Evolutionary conservation across 345 rosid species (phyloP).

Genomic region (Eucalyptus virginea): DNA sequence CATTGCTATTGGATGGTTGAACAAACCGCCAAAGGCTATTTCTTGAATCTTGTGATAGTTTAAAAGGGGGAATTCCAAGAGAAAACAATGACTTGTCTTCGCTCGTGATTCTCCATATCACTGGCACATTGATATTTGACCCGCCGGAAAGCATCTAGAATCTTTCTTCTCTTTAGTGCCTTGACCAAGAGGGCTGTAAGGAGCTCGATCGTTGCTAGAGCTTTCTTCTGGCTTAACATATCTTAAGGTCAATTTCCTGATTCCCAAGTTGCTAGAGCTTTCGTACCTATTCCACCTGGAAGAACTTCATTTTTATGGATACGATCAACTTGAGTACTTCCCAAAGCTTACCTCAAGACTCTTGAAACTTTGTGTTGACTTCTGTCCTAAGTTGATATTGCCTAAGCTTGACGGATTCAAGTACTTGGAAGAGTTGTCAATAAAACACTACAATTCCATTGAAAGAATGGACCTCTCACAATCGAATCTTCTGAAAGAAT

Average conservation of each 20-base stretch:
- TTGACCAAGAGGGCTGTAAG: rapidly evolving
- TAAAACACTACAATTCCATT: not conserved
- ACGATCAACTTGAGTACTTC: not conserved
- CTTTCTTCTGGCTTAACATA: not conserved
- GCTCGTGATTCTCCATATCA: too few relatives aligned
- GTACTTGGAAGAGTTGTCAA: not conserved
- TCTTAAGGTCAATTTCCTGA: not conserved
- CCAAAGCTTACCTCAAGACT: not conserved
- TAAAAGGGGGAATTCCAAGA: too few relatives aligned
- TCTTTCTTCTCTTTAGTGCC: not conserved
- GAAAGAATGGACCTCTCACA: not conserved
- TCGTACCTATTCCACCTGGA: not conserved
- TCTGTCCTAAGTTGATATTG: not conserved
- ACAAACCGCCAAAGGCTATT: too few relatives aligned
- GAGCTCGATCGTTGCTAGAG: not conserved
- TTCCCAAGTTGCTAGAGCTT: not conserved
- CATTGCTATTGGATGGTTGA: too few relatives aligned
- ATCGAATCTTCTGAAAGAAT: not conserved
- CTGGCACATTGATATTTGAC: too few relatives aligned
- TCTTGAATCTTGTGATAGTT: too few relatives aligned
- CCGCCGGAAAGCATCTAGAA: too few relatives aligned
- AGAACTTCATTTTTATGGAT: not conserved
- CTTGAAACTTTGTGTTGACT: not conserved
- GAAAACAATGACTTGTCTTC: too few relatives aligned
- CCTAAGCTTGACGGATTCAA: not conserved